Evolutionary conservation across 78 protist genomes (phyloP).

Genomic region (Pelomyxa schiedti): DNA sequence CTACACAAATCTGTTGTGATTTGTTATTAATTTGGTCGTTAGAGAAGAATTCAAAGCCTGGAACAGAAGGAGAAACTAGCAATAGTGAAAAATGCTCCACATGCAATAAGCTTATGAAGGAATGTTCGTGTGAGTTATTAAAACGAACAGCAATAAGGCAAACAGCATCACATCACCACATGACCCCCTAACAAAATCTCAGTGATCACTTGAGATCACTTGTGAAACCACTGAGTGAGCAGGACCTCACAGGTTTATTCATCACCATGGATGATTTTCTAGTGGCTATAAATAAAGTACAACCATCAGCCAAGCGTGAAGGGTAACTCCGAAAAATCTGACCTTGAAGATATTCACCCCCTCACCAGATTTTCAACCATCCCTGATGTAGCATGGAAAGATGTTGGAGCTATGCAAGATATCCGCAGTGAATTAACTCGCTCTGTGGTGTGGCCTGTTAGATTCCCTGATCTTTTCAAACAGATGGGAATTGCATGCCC

Average conservation of each 20-base stretch:
- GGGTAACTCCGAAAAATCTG: too few relatives aligned
- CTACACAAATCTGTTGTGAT: too few relatives aligned
- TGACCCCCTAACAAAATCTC: not conserved
- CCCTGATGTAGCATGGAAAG: constrained; percentile 94
- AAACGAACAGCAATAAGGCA: not conserved
- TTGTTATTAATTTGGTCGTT: too few relatives aligned
- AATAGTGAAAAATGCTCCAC: not conserved
- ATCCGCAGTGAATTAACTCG: constrained; percentile 65
- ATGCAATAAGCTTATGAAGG: not conserved
- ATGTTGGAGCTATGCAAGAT: constrained; percentile 82
- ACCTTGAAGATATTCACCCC: too few relatives aligned
- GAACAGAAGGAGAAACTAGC: not conserved
- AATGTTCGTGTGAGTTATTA: not conserved
- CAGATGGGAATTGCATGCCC: constrained; percentile 28
- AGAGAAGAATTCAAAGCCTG: too few relatives aligned
- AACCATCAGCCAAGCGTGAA: constrained; percentile 88
- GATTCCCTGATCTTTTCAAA: constrained; percentile 23
- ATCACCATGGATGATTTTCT: constrained; percentile 73
- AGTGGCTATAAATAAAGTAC: constrained; percentile 72
- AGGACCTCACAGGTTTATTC: constrained; percentile 2
- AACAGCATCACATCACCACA: not conserved
- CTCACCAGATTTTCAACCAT: constrained; percentile 85
- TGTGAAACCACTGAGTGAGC: constrained; percentile 12
- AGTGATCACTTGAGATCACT: not conserved
- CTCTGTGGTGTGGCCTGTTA: constrained; percentile 58